A percentile compares a stretch with the other conserved stretches of the same genome.
phyloP scores from a whole-genome alignment of 768 basidiomycete genomes.

The Boletus coccyginus region DNA sequence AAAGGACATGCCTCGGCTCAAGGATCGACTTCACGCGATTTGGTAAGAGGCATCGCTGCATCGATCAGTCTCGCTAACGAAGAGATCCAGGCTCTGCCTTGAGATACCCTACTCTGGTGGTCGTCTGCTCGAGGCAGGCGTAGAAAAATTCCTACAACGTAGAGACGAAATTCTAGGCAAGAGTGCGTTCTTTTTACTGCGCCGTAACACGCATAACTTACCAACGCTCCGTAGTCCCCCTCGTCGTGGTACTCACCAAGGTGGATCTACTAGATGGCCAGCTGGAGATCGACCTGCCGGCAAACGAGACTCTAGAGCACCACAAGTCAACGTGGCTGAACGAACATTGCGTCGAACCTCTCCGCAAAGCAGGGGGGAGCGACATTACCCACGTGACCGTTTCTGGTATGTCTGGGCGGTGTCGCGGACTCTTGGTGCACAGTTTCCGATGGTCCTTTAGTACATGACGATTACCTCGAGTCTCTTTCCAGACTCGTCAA shows the following conservation, averaged over 20 bases:
- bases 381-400: conserved; percentile 1
- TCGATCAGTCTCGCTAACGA: not conserved
- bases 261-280: conserved; percentile 4
- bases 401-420: conserved; percentile 5
- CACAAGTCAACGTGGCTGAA: not conserved
- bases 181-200: not conserved
- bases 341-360: conserved; percentile 3
- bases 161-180: conserved; percentile 9
- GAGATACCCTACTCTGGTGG: conserved; percentile 14
- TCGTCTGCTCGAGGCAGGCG: conserved; percentile 13
- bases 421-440: not conserved
- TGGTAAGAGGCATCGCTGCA: not conserved
- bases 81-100: conserved; percentile 12
- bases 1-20: not conserved
- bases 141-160: conserved; percentile 6
- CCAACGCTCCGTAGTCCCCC: not conserved
- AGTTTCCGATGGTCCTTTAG: not conserved
- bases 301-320: not conserved
- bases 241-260: conserved; percentile 18
- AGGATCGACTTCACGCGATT: conserved; percentile 13
- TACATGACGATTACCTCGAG: not conserved
- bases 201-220: not conserved
- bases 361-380: not conserved
- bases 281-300: not conserved
- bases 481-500: conserved; percentile 3